Base-by-base conservation (phyloP, 345 rosid species). In the Boechera retrofracta region DNA sequence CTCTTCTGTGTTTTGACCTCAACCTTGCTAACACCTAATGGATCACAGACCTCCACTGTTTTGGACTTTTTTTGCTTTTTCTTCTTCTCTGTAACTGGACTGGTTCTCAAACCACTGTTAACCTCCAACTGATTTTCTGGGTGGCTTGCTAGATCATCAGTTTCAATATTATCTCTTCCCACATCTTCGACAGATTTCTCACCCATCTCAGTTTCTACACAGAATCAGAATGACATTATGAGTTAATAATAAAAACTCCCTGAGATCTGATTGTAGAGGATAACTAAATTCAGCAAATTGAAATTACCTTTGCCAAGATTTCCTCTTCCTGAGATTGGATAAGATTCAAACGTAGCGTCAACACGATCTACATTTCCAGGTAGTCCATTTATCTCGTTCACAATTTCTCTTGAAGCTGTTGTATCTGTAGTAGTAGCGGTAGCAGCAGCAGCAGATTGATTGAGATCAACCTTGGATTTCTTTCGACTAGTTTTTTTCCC, bases 401-500 rank as follows among this genome's bases (percentile, higher is more conserved):
- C 73, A n/a, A n/a, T 28, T 42, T 42, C 1, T 12, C 18, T 56
- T 69, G 61, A 21, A 52, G 28, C 7, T 11, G 49, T 8, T 53
- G 48, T 36, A 35, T 35, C 38, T 6, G 38, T 42, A 42, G 24
- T 21, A 41, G 45, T 45, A 45, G 13, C 31, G 6, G 60, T 36
- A 24, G 15, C 24, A 3, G 24, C 36, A 24, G 29, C 41, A n/a
- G 10, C 3, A 64, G 61, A 68, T 53, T 53, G 62, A 79, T 48
- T 54, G 35, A n/a, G 38, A 73, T 45, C 21, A 41, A 78, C 32
- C 63, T 74, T 18, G 8, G 77, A 49, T 74, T 82, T 76, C 70
- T 60, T 84, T 63, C 73, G 71, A 72, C 72, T 86, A 76, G 18
- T 64, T 33, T 21, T 21, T 21, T 71, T 80, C 31, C 52, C 82